Percentiles rank a stretch among this genome's conserved stretches.
Evolutionary conservation across 176 grass and related monocot genomes (phyloP).

Genomic region (Musa itinerans): DNA sequence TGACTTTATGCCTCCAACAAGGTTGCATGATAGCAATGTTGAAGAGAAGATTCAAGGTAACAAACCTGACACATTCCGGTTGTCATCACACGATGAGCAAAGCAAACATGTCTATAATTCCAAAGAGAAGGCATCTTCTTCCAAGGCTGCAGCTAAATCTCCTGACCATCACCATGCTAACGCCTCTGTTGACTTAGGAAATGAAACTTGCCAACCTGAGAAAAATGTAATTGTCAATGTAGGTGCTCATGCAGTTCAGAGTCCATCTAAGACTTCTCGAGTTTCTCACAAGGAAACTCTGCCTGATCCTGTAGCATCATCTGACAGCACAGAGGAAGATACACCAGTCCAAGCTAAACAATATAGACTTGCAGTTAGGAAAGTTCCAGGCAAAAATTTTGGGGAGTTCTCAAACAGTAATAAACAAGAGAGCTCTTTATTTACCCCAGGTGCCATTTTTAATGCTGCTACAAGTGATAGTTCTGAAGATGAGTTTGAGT

Average conservation of each 20-base stretch:
- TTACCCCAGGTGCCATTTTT: conserved; percentile 29
- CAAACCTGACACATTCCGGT: conserved; percentile 15
- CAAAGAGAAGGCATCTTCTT: conserved; percentile 23
- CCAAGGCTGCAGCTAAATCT: conserved; percentile 26
- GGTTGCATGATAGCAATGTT: conserved; percentile 9
- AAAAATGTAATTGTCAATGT: conserved; percentile 24
- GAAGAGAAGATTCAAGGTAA: conserved; percentile 24
- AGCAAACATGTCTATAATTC: conserved; percentile 21
- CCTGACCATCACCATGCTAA: conserved; percentile 19
- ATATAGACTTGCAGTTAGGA: conserved; percentile 47
- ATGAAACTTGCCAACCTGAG: conserved; percentile 15
- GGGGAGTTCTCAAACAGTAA: conserved; percentile 21
- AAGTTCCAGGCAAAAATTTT: conserved; percentile 41
- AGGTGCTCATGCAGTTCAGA: conserved; percentile 8
- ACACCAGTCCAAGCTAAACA: conserved; percentile 27
- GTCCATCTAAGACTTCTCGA: not conserved
- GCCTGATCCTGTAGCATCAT: conserved; percentile 20
- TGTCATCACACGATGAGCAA: conserved; percentile 20
- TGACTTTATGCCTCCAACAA: conserved; percentile 17
- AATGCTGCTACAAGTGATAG: conserved; percentile 28
- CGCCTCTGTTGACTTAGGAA: conserved; percentile 6
- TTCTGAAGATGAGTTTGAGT: conserved; percentile 39
- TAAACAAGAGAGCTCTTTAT: conserved; percentile 23
- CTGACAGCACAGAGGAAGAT: conserved; percentile 44
- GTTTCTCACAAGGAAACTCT: not conserved